These are phyloP conservation scores for Taxillus chinensis DNA, from an alignment of 164 flowering plant genomes.

Conservation along the genomic window DNA sequence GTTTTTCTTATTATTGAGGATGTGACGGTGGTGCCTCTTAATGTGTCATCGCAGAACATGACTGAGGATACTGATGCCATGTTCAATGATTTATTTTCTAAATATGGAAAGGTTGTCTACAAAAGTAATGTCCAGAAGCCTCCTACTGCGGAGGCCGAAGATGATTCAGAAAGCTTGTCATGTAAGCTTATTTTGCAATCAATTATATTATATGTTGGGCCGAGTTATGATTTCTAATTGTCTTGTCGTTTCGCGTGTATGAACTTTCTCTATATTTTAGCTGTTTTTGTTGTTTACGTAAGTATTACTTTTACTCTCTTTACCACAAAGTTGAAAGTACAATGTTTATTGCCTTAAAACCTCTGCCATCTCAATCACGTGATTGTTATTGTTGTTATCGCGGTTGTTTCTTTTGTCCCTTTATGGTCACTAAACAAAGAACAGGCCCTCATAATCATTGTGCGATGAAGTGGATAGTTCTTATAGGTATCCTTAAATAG, in stretches of 20 bases:
- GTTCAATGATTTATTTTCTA: conserved; percentile 69
- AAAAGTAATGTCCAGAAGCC: conserved; percentile 57
- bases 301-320: too few relatives aligned
- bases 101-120: conserved; percentile 79
- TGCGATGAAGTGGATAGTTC: too few relatives aligned
- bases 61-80: conserved; percentile 75
- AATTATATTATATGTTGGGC: neutral
- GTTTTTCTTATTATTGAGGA: neutral
- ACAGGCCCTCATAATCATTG: too few relatives aligned
- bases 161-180: conserved; percentile 88
- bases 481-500: too few relatives aligned
- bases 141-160: conserved; percentile 64
- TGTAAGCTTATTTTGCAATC: conserved; percentile 37
- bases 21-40: neutral
- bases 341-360: too few relatives aligned
- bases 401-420: too few relatives aligned
- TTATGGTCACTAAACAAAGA: too few relatives aligned
- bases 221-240: neutral
- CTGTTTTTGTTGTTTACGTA: too few relatives aligned
- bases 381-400: too few relatives aligned
- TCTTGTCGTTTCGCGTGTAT: neutral
- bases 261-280: too few relatives aligned
- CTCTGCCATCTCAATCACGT: too few relatives aligned
- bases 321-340: too few relatives aligned
- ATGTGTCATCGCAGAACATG: conserved; percentile 36